Evolutionary conservation across 371 early-diverging fungal species (phyloP), one percentile per base, ranked within the genome.

Genomic region (Synchytrium microbalum): DNA sequence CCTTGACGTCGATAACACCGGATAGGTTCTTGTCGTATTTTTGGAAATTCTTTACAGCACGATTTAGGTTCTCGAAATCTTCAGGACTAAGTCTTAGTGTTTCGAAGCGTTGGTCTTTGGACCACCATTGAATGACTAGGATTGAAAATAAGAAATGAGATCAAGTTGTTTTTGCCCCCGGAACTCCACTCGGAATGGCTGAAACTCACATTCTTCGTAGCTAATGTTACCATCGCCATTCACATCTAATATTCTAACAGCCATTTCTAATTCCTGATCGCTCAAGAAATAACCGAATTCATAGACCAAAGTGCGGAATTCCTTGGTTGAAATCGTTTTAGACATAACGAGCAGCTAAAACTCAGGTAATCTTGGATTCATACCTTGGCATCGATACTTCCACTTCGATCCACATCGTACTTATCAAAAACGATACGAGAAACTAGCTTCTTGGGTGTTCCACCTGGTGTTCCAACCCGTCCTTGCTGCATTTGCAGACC

Each of bases 61-160:
- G 51, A 16, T 63, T 60, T 53, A 74, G 62, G 2, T 32, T 30
- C 27, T 66, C 69, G 54, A 69, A 57, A 16, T 74, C 69, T 25
- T 58, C 28, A 19, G 64, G 64, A 2, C 60, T 58, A 2, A 69
- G 61, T 29, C 71, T 69, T 28, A 74, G 61, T n/a, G 62, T 13
- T 32, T 38, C 46, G 54, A 74, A 74, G 29, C 75, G 71, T 30
- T 74, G 58, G 46, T 71, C 72, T 24, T 65, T 24, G 46, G 63
- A 66, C 75, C 75, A 74, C 75, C 75, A 74, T 38, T 67, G 66
- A 2, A 71, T 65, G 59, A 74, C 74, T 74, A 54, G 1, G 19
- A 23, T 27, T 32, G 25, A 13, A n/a, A 2, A 65, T 26, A 27
- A 5, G 38, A 24, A 54, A 52, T 25, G 30, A 23, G 31, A 29